phyloP scores from a whole-genome alignment of 2,329 filamentous ascomycete genomes.

The Nigrograna mackinnonii region DNA sequence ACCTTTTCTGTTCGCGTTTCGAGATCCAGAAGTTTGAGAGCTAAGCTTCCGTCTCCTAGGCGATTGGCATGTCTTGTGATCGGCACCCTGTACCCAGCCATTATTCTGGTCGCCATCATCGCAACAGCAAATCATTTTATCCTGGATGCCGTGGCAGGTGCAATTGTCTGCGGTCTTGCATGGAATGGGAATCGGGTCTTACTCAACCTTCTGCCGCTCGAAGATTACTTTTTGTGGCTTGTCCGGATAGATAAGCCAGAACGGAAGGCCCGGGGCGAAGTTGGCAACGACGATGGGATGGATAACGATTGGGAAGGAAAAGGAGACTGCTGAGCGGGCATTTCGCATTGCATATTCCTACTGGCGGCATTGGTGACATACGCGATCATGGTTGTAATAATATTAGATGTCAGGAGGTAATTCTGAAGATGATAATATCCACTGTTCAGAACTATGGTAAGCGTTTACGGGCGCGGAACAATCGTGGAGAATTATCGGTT shows the following conservation, averaged over 20 bases:
- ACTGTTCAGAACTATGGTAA: too few species aligned
- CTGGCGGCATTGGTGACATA: too few species aligned
- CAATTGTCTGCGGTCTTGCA: slow-evolving; percentile 65
- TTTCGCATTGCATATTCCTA: too few species aligned
- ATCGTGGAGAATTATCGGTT: too few species aligned
- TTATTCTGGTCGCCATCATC: slow-evolving; percentile 69
- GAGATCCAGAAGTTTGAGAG: slow-evolving; percentile 25
- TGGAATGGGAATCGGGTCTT: slow-evolving; percentile 61
- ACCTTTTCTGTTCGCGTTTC: slow-evolving; percentile 36
- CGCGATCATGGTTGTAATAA: too few species aligned
- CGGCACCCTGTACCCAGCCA: slow-evolving; percentile 66
- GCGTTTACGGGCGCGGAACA: too few species aligned
- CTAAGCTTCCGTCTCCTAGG: slow-evolving; percentile 53
- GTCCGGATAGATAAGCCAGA: slow-evolving; percentile 68
- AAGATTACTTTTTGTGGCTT: slow-evolving; percentile 69
- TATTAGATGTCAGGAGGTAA: too few species aligned
- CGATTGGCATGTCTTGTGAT: slow-evolving; percentile 54
- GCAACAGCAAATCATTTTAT: slow-evolving; percentile 75
- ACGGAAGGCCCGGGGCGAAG: slow-evolving; percentile 17
- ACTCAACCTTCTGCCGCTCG: slow-evolving; percentile 66
- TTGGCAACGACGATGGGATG: slow-evolving; percentile 15
- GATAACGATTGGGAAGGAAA: slow-evolving; percentile 18
- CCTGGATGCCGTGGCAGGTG: slow-evolving; percentile 71
- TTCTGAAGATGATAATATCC: too few species aligned
- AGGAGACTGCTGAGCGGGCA: too few species aligned